A percentile compares a stretch with the other conserved stretches of the same genome.
These are phyloP conservation scores for Monosporascus sp. DNA, from an alignment of 2,329 filamentous ascomycete genomes.

Conservation along the genomic window DNA sequence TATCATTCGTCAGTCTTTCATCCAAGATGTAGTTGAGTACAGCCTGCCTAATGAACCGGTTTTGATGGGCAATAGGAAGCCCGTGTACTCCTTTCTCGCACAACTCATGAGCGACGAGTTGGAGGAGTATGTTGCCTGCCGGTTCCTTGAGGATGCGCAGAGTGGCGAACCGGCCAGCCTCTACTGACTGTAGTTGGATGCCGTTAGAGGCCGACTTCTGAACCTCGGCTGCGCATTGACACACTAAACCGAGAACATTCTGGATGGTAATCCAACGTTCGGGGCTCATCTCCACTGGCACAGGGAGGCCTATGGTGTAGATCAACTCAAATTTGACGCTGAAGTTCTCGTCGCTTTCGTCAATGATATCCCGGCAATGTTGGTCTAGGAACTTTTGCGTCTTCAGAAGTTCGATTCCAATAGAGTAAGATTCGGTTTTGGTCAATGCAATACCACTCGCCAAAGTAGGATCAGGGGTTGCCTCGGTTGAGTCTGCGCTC, in stretches of 20 bases:
- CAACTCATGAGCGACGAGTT: constrained; percentile 31
- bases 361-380: constrained; percentile 49
- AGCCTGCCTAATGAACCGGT: constrained; percentile 20
- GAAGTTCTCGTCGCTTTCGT: constrained; percentile 62
- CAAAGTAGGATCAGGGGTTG: constrained; percentile 23
- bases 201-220: constrained; percentile 27
- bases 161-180: constrained; percentile 37
- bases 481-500: neutral
- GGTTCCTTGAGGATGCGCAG: constrained; percentile 39
- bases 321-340: constrained; percentile 56
- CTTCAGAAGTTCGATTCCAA: constrained; percentile 24
- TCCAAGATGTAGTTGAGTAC: constrained; percentile 40
- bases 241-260: constrained; percentile 41
- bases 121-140: constrained; percentile 25
- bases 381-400: constrained; percentile 40
- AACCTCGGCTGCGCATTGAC: constrained; percentile 22
- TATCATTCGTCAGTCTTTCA: constrained; percentile 20
- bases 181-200: constrained; percentile 34
- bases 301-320: constrained; percentile 54
- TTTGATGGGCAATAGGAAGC: constrained; percentile 36
- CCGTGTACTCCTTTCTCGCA: constrained; percentile 35
- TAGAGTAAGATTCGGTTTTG: neutral
- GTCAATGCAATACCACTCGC: constrained; percentile 17
- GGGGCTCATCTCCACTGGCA: constrained; percentile 44
- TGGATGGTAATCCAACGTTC: constrained; percentile 53